Evolutionary conservation across 306 rosid genomes (phyloP).

Genomic region (Castanea crenata): DNA sequence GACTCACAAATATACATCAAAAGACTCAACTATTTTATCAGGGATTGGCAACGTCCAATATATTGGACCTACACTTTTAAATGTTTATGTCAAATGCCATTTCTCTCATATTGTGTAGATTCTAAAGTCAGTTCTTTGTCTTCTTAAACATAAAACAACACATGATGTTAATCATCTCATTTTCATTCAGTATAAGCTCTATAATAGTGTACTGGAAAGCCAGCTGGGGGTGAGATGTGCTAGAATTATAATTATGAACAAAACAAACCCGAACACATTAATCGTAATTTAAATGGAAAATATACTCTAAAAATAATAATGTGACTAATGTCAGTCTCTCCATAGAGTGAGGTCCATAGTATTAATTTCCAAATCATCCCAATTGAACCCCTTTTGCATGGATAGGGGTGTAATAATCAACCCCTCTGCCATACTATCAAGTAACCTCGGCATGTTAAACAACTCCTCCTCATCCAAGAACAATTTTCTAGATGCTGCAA

Average conservation of each 20-base stretch:
- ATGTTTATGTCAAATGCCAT: too few relatives aligned
- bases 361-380: slow-evolving; percentile 23
- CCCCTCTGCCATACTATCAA: slow-evolving; percentile 49
- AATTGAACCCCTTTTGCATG: slow-evolving; percentile 35
- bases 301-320: neutral
- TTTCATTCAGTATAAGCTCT: too few relatives aligned
- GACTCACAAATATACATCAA: too few relatives aligned
- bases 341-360: slow-evolving; percentile 16
- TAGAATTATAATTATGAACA: neutral
- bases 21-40: too few relatives aligned
- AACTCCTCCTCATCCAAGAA: slow-evolving; percentile 44
- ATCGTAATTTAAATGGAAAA: neutral
- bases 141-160: too few relatives aligned
- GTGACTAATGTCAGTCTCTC: slow-evolving; percentile 12
- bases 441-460: slow-evolving; percentile 44
- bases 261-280: neutral
- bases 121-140: too few relatives aligned
- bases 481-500: neutral
- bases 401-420: slow-evolving; percentile 44
- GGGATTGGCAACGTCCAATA: too few relatives aligned
- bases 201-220: too few relatives aligned
- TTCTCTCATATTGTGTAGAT: too few relatives aligned
- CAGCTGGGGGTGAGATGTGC: neutral
- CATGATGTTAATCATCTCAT: too few relatives aligned
- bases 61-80: too few relatives aligned